Evolutionary conservation across 1,139 yeast species (phyloP), one percentile per base, ranked within the genome.

Genomic region (Diutina sp.): DNA sequence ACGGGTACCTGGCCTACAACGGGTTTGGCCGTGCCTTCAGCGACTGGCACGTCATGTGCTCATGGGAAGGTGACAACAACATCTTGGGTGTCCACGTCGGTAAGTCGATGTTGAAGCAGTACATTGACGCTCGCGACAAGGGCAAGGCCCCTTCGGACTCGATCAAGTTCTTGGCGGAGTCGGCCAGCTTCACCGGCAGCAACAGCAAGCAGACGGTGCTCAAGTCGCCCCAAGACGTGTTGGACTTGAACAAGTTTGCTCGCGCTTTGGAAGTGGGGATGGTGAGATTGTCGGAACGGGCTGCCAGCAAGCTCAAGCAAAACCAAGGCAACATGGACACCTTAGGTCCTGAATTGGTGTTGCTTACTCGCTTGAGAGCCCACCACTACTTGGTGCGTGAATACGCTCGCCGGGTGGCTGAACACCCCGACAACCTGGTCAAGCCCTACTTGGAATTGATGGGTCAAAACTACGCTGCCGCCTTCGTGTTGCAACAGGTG

Each of bases 401-500:
- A n/a, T 55, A 58, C 54, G 44, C 58, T 12, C 55, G 53, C 38
- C 56, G 72, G 62, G 55, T 70, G 56, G 58, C 51, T 61, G 57
- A 60, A 16, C 55, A 61, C 54, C 58, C 58, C 29, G 60, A 64
- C 55, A 58, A 62, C 44, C 60, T 60, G 51, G 59, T 67, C 51
- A 59, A 59, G 38, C 65, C 66, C 3, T 65, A 63, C 61, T 68
- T 69, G 64, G 25, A 57, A 30, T 62, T 59, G 56, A 56, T 68
- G 44, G 63, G 68, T 46, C 60, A 63, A 51, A 65, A 68, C 60
- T 68, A 66, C 60, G 64, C 62, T 51, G 60, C 65, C 12, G 59
- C 63, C 52, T 60, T 73, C 61, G 67, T 75, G 35, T 66, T 76
- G 59, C 75, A 72, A 62, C 65, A 66, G 55, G 74, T 71, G 59